Evolutionary conservation across 2,329 filamentous ascomycete genomes (phyloP).

Genomic region (Neodidymelliopsis sp.): DNA sequence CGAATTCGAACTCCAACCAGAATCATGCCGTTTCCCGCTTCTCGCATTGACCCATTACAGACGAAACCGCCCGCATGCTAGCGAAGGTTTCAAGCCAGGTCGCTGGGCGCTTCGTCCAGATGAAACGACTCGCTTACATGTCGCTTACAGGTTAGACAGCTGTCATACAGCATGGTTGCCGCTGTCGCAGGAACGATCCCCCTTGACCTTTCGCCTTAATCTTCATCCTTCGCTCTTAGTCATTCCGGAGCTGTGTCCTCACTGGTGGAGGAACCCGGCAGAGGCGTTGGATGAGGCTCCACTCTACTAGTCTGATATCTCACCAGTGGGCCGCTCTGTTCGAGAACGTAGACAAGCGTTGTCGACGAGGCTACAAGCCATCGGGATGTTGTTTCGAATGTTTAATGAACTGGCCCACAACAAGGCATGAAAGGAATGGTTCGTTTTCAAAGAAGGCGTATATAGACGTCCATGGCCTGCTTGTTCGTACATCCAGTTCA

Average conservation of each 20-base stretch:
- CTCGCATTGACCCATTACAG: slow-evolving; percentile 36
- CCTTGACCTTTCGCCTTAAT: slow-evolving; percentile 27
- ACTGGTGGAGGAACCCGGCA: slow-evolving; percentile 41
- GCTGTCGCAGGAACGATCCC: slow-evolving; percentile 30
- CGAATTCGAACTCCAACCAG: background rate
- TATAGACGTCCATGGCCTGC: slow-evolving; percentile 28
- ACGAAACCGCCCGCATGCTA: slow-evolving; percentile 41
- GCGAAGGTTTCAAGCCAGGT: slow-evolving; percentile 46
- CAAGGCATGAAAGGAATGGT: slow-evolving; percentile 20
- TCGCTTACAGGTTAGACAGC: slow-evolving; percentile 20
- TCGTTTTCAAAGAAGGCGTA: slow-evolving; percentile 18
- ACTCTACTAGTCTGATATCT: slow-evolving; percentile 24
- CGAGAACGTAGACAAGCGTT: slow-evolving; percentile 27
- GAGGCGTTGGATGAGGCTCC: slow-evolving; percentile 32
- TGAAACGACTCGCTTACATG: slow-evolving; percentile 33
- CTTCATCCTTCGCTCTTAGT: slow-evolving; percentile 25
- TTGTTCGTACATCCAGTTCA: slow-evolving; percentile 12
- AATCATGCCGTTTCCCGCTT: slow-evolving; percentile 19
- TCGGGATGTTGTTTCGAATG: slow-evolving; percentile 41
- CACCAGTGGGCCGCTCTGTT: slow-evolving; percentile 24
- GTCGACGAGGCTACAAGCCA: slow-evolving; percentile 29
- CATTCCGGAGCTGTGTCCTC: slow-evolving; percentile 3
- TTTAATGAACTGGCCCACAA: slow-evolving; percentile 48
- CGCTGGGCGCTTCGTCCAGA: slow-evolving; percentile 36
- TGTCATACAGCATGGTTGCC: slow-evolving; percentile 31